Base-by-base conservation (phyloP, 768 basidiomycete species). In the Hygrophorus russula region DNA sequence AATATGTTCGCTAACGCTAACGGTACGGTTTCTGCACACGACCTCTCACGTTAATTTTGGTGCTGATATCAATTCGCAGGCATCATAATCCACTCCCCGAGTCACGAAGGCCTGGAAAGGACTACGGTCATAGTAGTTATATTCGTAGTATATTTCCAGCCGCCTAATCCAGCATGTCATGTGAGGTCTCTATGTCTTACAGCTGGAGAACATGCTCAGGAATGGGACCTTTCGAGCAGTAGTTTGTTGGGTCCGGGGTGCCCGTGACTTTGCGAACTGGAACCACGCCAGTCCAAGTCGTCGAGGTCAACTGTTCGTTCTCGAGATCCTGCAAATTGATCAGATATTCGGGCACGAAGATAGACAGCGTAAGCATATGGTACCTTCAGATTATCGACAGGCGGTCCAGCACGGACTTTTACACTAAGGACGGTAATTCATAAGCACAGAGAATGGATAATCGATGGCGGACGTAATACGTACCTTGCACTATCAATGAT, bases 381-480 rank as follows among this genome's bases (percentile, higher is more conserved):
- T 41, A 41, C 41, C 41, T 41, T 41, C 24, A n/a, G 20, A 30
- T 30, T 27, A 30, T 41, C 41, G n/a, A 29, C 30, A 11, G 41
- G 41, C 4, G 14, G 14, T n/a, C 41, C 41, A 7, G 27, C 30
- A 14, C 41, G 41, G 41, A 30, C 30, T 41, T 41, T 41, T 12
- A 29, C 41, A 29, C 41, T 41, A 13, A 10, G 14, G 10, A 41
- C 24, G 24, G 24, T 18, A 4, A 9, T 41, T 3, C 30, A 13
- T 15, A 14, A 29, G 6, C n/a, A 30, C n/a, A 30, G 27, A 14
- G 15, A 20, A 41, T n/a, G 20, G 27, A 30, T 29, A 30, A 17
- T 31, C 15, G 11, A 6, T 11, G 6, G 38, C 14, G 15, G 38
- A 5, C n/a, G 14, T 41, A 24, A 24, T 24, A 24, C 24, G 24